Evolutionary conservation across 2,329 filamentous ascomycete genomes (phyloP).

Genomic region (Podosphaera fusca): DNA sequence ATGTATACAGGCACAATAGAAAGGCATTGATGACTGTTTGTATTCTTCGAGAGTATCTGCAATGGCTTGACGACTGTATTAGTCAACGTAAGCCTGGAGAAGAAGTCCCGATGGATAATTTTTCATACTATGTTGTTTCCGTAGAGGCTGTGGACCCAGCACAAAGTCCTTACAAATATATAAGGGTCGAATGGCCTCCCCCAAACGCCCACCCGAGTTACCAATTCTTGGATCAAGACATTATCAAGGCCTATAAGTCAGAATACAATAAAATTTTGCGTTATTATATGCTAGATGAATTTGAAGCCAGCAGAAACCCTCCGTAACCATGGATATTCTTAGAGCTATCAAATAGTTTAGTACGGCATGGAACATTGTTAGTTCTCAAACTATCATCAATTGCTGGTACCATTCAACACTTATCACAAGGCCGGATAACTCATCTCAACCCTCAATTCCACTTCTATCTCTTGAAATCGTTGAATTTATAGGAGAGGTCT

Average conservation of each 20-base stretch:
- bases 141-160: background rate
- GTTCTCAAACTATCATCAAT: background rate
- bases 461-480: too few relatives aligned
- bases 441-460: too few relatives aligned
- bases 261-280: background rate
- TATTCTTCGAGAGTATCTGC: constrained; percentile 1
- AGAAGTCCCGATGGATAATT: constrained; percentile 1
- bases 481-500: too few relatives aligned
- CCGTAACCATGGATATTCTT: background rate
- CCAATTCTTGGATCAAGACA: constrained; percentile 1
- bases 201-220: background rate
- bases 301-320: background rate
- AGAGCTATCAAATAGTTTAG: background rate
- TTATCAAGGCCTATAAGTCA: background rate
- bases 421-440: too few relatives aligned
- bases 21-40: constrained; percentile 1
- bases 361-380: background rate
- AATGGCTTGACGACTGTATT: background rate
- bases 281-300: background rate
- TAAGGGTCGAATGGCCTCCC: background rate
- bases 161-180: background rate
- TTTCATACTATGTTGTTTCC: background rate
- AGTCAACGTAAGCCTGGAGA: background rate
- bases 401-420: background rate
- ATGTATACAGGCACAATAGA: background rate